phyloP scores from a whole-genome alignment of 352 stramenopile species.

The Phytopythium cucurbitacearum region DNA sequence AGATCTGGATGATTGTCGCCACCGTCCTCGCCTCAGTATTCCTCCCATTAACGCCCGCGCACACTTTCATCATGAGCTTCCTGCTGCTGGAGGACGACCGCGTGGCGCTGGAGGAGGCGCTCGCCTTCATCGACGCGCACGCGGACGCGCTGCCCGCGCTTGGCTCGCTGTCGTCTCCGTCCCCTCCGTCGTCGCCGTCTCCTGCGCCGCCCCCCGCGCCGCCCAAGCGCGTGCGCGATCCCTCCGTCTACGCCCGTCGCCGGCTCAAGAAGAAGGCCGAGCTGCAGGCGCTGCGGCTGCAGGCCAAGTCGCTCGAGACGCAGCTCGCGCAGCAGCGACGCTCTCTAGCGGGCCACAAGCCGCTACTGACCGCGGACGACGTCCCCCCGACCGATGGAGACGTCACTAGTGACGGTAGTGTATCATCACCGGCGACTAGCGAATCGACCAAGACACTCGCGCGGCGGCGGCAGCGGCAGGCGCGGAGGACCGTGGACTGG shows the following conservation, averaged over 20 bases:
- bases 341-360: neutral
- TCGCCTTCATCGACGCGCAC: conserved; percentile 3
- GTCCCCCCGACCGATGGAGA: no score
- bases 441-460: no score
- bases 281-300: conserved; percentile 7
- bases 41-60: no score
- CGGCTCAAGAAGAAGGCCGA: conserved; percentile 2
- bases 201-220: neutral
- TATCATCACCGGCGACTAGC: no score
- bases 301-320: conserved; percentile 22
- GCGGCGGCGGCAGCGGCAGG: no score
- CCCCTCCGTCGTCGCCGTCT: neutral
- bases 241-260: neutral
- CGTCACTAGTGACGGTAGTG: no score
- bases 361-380: no score
- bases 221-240: conserved; percentile 7
- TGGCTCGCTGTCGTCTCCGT: neutral
- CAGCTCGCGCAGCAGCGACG: conserved; percentile 6
- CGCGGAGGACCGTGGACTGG: no score
- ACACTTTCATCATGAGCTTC: neutral
- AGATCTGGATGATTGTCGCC: no score
- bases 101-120: conserved; percentile 3
- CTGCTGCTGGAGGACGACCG: neutral
- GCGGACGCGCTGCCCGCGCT: neutral
- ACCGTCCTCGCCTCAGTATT: no score